These are phyloP conservation scores for Verticillium longisporum DNA, from an alignment of 2,329 filamentous ascomycete species.

Conservation along the genomic window DNA sequence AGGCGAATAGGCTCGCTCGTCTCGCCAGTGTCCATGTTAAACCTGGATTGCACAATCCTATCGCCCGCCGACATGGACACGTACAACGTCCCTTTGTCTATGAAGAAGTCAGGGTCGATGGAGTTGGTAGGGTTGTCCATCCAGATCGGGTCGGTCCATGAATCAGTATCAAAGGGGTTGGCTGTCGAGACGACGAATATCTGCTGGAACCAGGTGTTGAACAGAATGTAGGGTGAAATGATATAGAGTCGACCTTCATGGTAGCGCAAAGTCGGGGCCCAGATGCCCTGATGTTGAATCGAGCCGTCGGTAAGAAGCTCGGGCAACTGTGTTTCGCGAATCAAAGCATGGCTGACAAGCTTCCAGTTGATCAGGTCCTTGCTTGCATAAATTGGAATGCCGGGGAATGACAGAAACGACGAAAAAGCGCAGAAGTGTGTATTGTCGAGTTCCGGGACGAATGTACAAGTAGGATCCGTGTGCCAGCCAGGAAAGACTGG, in stretches of 20 bases:
- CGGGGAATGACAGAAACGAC: constrained; percentile 45
- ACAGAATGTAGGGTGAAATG: constrained; percentile 24
- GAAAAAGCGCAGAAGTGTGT: constrained; percentile 45
- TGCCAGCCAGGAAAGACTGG: constrained; percentile 43
- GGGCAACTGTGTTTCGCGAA: constrained; percentile 32
- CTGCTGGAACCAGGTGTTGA: constrained; percentile 8
- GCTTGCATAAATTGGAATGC: constrained; percentile 45
- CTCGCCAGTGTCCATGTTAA: constrained; percentile 31
- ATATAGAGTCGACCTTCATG: constrained; percentile 36
- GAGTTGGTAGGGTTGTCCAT: constrained; percentile 14
- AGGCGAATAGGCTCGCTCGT: constrained; percentile 29
- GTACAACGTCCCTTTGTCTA: constrained; percentile 47
- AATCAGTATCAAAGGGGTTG: constrained; percentile 13
- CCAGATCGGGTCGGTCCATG: constrained; percentile 18
- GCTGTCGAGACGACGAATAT: constrained; percentile 8
- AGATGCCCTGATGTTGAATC: constrained; percentile 27
- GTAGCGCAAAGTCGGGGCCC: constrained; percentile 38
- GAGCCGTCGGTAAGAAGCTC: constrained; percentile 19
- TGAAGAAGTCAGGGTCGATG: constrained; percentile 40
- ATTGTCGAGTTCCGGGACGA: constrained; percentile 27
- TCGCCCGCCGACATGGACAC: constrained; percentile 29
- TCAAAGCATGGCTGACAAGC: constrained; percentile 31
- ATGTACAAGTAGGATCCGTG: constrained; percentile 39
- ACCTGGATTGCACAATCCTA: constrained; percentile 27
- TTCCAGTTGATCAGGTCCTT: constrained; percentile 44